Conservation (phyloP, 805 yeast species). For the Kuraishia capsulata region DNA sequence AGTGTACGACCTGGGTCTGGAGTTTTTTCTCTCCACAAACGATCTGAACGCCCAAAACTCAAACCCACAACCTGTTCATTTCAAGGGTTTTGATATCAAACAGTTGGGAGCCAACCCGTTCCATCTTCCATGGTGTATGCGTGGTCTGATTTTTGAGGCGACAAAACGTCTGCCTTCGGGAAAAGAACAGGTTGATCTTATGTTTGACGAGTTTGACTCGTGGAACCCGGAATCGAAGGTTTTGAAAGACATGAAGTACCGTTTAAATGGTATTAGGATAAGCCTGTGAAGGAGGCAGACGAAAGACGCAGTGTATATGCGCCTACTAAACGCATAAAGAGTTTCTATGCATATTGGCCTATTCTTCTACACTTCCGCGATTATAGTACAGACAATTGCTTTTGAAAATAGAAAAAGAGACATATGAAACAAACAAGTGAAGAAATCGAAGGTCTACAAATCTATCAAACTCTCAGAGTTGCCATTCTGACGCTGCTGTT, state of each 20-base stretch:
- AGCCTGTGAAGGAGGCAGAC: not conserved
- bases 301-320: too few relatives aligned
- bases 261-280: conserved; percentile 21
- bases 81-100: conserved; percentile 45
- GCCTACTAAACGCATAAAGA: too few relatives aligned
- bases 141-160: conserved; percentile 66
- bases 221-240: conserved; percentile 87
- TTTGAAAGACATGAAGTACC: conserved; percentile 72
- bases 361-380: too few relatives aligned
- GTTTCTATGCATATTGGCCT: too few relatives aligned
- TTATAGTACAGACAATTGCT: too few relatives aligned
- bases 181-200: conserved; percentile 45
- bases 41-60: conserved; percentile 38
- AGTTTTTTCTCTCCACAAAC: conserved; percentile 68
- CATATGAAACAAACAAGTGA: too few relatives aligned
- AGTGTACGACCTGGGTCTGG: conserved; percentile 75
- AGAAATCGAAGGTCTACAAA: conserved; percentile 7
- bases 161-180: conserved; percentile 25
- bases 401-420: too few relatives aligned
- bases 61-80: conserved; percentile 17
- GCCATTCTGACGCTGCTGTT: conserved; percentile 14
- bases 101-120: conserved; percentile 72
- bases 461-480: conserved; percentile 20
- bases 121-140: conserved; percentile 85
- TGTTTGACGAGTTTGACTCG: conserved; percentile 63